Evolutionary conservation across 2,329 filamentous ascomycete genomes (phyloP), one percentile per base, ranked within the genome.

Genomic region (Apiospora kogelbergensis): DNA sequence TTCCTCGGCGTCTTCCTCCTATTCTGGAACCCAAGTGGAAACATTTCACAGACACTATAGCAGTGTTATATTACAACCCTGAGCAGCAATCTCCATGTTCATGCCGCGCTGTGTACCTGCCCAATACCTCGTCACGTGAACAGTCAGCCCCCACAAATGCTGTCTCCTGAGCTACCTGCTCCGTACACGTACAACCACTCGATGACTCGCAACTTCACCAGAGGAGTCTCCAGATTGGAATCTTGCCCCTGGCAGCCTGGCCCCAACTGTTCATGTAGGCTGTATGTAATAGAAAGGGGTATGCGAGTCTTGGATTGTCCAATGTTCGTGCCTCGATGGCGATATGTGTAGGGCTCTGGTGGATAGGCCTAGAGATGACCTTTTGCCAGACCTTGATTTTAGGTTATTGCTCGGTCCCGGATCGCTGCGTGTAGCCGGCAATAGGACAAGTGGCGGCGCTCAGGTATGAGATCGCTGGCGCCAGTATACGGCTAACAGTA

Each of bases 81-180:
- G 30, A 60, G 53, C 53, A 60, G 53, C 53, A 60, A 60, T 60
- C 30, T 60, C 53, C 53, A 60, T 60, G 26, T 60, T 60, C 53
- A 60, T 60, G 53, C 53, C 20, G n/a, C 53, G 17, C 30, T 20
- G 17, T 60, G 48, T 57, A 30, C 48, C 13, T 53, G 46, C 45
- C 45, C 4, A 6, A 17, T 30, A 17, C 53, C 5, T 30, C 17
- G 26, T 60, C 53, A 60, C 53, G 53, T 60, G 53, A 37, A 60
- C 30, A 9, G 3, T 6, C 0, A 4, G 9, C 26, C 17, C 17
- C 53, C 53, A 37, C 13, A 60, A 22, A n/a, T 60, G 6, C 30
- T 11, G 53, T 37, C 53, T 60, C 53, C 30, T 60, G 53, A 60
- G 30, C 53, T 60, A 37, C 53, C 9, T 13, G n/a, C n/a, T n/a